These are phyloP conservation scores for Powellomyces hirtus DNA, from an alignment of 192 early-diverging fungal species.

Conservation along the genomic window DNA sequence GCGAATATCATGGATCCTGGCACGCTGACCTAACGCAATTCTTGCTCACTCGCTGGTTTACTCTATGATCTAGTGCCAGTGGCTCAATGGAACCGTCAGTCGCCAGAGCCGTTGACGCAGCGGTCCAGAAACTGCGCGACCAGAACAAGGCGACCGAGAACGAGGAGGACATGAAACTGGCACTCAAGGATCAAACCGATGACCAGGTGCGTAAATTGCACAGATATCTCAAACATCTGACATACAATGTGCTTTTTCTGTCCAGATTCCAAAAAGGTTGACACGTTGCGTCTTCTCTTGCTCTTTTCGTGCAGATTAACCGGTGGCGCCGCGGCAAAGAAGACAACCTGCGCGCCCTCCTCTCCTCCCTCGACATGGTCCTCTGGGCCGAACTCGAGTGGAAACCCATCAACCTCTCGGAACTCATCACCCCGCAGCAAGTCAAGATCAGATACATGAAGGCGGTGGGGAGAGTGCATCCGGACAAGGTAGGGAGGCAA, in stretches of 20 bases:
- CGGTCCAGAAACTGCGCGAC: conserved; percentile 73
- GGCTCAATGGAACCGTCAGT: conserved; percentile 3
- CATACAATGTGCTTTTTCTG: too few relatives aligned
- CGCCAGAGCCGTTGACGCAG: conserved; percentile 40
- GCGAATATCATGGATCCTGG: too few relatives aligned
- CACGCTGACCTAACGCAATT: neutral
- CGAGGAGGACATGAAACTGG: conserved; percentile 76
- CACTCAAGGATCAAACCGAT: conserved; percentile 78
- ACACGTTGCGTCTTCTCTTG: too few relatives aligned
- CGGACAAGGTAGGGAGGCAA: conserved; percentile 87
- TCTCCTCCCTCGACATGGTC: conserved; percentile 74
- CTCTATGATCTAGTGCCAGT: too few relatives aligned
- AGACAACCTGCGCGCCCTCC: conserved; percentile 82
- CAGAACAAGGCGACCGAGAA: conserved; percentile 65
- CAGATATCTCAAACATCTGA: too few relatives aligned
- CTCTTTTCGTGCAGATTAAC: conserved; percentile 45
- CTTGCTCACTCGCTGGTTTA: neutral
- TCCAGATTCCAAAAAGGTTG: too few relatives aligned
- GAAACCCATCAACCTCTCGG: conserved; percentile 75
- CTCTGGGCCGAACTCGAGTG: conserved; percentile 77
- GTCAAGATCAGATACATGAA: conserved; percentile 93
- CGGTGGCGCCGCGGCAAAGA: conserved; percentile 87
- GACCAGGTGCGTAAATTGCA: conserved; percentile 51
- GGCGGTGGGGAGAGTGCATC: conserved; percentile 89
- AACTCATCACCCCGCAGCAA: conserved; percentile 79